These are phyloP conservation scores for Catunica adiposa DNA, from an alignment of 2,329 filamentous ascomycete genomes.

Conservation along the genomic window DNA sequence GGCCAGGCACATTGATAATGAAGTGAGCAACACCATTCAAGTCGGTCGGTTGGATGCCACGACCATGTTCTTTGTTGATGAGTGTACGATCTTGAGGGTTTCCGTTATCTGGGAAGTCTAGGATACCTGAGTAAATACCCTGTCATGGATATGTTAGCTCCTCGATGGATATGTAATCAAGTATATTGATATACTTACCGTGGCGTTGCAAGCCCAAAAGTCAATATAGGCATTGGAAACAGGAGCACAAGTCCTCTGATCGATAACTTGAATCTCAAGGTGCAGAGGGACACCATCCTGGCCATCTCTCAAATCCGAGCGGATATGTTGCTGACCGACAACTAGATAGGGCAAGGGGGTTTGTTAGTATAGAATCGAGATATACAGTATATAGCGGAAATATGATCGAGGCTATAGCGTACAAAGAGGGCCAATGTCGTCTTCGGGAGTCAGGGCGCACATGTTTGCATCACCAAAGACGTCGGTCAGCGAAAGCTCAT, in stretches of 20 bases:
- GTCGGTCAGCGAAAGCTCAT: constrained; percentile 19
- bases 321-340: constrained; percentile 16
- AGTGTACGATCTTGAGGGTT: constrained; percentile 25
- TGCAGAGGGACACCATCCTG: constrained; percentile 16
- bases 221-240: constrained; percentile 16
- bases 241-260: constrained; percentile 17
- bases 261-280: constrained; percentile 17
- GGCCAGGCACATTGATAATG: constrained; percentile 28
- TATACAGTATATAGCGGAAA: not conserved
- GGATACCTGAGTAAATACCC: constrained; percentile 25
- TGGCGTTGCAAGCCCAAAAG: constrained; percentile 20
- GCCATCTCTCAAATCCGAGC: constrained; percentile 15
- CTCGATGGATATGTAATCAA: not conserved
- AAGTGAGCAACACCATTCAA: constrained; percentile 28
- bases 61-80: constrained; percentile 22
- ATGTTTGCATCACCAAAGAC: constrained; percentile 26
- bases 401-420: constrained; percentile 1
- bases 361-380: not conserved
- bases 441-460: constrained; percentile 33
- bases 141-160: not conserved
- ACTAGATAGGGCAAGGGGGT: constrained; percentile 2
- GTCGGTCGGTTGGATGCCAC: constrained; percentile 26
- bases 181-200: constrained; percentile 18
- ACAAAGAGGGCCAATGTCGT: constrained; percentile 34
- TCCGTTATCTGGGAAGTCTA: constrained; percentile 22